Evolutionary conservation across 108 stramenopile species (phyloP).

Genomic region (Cyclotella kingstonii): DNA sequence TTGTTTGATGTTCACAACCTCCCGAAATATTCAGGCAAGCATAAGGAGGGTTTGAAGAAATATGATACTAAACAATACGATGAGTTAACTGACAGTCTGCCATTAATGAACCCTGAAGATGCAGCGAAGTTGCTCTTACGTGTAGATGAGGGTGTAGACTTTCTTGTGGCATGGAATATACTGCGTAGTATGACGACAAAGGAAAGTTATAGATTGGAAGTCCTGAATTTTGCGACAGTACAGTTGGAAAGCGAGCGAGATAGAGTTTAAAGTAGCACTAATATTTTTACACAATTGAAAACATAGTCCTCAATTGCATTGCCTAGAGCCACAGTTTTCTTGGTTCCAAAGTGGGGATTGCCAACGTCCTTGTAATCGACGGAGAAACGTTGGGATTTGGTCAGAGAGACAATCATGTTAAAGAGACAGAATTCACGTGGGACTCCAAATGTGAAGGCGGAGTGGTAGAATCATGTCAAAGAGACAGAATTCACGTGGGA

Average conservation of each 20-base stretch:
- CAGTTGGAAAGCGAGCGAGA: not conserved
- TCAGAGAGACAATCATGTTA: conserved; percentile 35
- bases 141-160: conserved; percentile 75
- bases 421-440: conserved; percentile 30
- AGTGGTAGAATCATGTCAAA: conserved; percentile 22
- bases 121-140: conserved; percentile 59
- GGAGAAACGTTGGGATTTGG: conserved; percentile 16
- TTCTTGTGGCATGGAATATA: conserved; percentile 58
- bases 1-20: conserved; percentile 60
- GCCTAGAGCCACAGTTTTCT: too few species aligned
- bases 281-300: not conserved
- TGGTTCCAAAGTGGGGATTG: conserved; percentile 37
- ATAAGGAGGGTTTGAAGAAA: conserved; percentile 22
- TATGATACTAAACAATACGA: conserved; percentile 77
- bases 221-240: conserved; percentile 22
- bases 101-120: conserved; percentile 38
- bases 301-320: too few species aligned
- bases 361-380: conserved; percentile 34
- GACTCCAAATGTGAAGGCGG: conserved; percentile 30
- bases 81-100: conserved; percentile 4
- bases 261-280: not conserved
- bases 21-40: conserved; percentile 14
- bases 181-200: conserved; percentile 68
- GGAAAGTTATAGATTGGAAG: conserved; percentile 49
- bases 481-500: conserved; percentile 27